Evolutionary conservation across 306 rosid species (phyloP), one percentile per base, ranked within the genome.

Genomic region (Sophora flavescens): DNA sequence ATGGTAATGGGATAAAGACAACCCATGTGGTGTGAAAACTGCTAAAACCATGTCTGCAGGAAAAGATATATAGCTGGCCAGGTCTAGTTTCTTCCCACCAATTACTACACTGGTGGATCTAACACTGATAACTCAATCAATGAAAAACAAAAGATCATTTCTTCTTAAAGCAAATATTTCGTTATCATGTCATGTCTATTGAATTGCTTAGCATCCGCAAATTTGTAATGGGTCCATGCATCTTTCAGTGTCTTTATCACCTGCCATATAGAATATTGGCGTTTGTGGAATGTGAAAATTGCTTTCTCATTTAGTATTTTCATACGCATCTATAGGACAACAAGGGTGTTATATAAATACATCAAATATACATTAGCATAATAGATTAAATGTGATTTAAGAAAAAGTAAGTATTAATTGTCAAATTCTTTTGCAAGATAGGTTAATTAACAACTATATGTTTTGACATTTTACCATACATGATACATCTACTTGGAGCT

Each of bases 21-120:
- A 69, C 70, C 81, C 81, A 77, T 59, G 63, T 78, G 76, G 44
- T 33, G 82, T 18, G 68, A 32, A 73, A 42, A 58, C 45, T 45
- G 59, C 58, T 68, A 57, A 57, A 62, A 62, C 42, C 72, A 75
- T 54, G 64, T 64, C 8, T 52, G 63, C 4, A 51, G 32, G 72
- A 75, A 75, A 78, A 68, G 76, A 78, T 68, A 13, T 70, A 44
- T 58, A 38, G 54, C 44, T 2, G 2, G 30, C 30, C 63, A 38
- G 9, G 32, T 47, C 76, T 68, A 35, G n/a, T 60, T 78, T 78
- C 70, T 13, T 68, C 59, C 60, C 44, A 54, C 68, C 68, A 66
- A 42, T 53, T 76, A n/a, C n/a, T n/a, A n/a, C n/a, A n/a, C n/a
- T n/a, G n/a, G n/a, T n/a, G n/a, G n/a, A n/a, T n/a, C n/a, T n/a